Base-by-base conservation (phyloP, 345 rosid species). In the Dimocarpus longan region DNA sequence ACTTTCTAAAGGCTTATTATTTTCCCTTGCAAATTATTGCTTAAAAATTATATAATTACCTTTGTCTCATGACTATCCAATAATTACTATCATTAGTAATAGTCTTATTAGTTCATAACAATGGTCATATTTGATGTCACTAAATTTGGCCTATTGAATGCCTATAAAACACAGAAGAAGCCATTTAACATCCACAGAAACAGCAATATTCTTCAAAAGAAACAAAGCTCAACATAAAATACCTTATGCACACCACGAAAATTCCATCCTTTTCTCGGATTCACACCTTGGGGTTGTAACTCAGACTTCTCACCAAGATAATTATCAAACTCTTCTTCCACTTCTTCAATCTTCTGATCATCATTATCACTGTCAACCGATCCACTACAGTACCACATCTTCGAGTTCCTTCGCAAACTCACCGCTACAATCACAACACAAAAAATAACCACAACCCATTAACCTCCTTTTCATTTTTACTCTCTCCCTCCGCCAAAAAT, bases 171-270 rank as follows among this genome's bases (percentile, higher is more conserved):
- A 19, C 39, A 67, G 40, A 26, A 26, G 65, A 24, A 8, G 43
- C 16, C 74, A 50, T 5, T 24, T 28, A 66, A 37, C 22, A 66
- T 76, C 37, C 13, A 56, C 39, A 50, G 60, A 65, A 40, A 21
- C 19, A 32, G 18, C 26, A 5, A 68, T 10, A 8, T 22, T 75
- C 71, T 40, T 48, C 5, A 3, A 19, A 5, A 60, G 24, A 60
- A 16, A 68, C 12, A 69, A 24, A n/a, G 28, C 9, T 59, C 22
- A 59, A 63, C 4, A 59, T 43, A 18, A 50, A 40, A 62, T 91
- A 94, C 99, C 98, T 86, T 90, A 74, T 93, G 98, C 8, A 96
- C 99, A 74, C 99, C 99, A 54, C 98, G 98, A 73, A 82, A 93
- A 21, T 85, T 90, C 98, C 98, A 96, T 65, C 99, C 99, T 81